phyloP scores from a whole-genome alignment of 2,329 filamentous ascomycete species.

The Rhynchosporium secalis region DNA sequence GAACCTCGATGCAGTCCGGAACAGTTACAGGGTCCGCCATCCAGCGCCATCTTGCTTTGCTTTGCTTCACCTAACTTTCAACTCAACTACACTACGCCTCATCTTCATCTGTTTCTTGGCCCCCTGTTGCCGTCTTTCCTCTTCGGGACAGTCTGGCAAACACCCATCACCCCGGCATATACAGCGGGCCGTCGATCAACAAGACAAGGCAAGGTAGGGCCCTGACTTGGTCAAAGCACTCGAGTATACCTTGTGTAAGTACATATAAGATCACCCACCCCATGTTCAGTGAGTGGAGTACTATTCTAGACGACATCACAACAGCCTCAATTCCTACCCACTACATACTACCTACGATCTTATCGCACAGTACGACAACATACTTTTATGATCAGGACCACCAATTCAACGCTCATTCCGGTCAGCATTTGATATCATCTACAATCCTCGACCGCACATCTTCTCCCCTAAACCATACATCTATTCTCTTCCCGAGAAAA shows the following conservation, averaged over 20 bases:
- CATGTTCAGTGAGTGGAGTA: neutral
- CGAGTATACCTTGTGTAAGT: slow-evolving; percentile 17
- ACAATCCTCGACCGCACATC: neutral
- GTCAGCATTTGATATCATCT: neutral
- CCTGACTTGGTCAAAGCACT: slow-evolving; percentile 20
- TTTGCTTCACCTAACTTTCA: too few species aligned
- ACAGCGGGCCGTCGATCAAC: slow-evolving; percentile 29
- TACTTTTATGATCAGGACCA: neutral
- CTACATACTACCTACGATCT: neutral
- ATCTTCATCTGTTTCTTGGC: slow-evolving; percentile 15
- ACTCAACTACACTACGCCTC: slow-evolving; percentile 1
- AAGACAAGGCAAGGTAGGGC: neutral
- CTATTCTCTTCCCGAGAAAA: neutral
- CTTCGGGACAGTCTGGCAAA: slow-evolving; percentile 2
- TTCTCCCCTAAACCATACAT: neutral
- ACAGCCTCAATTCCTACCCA: neutral
- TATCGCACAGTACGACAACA: neutral
- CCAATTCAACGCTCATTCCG: neutral
- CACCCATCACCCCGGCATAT: slow-evolving; percentile 23
- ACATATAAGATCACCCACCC: slow-evolving; percentile 24
- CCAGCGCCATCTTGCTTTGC: neutral
- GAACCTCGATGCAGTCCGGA: neutral
- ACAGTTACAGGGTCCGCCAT: neutral
- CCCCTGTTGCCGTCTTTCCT: slow-evolving; percentile 4
- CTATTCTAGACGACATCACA: slow-evolving; percentile 8